These are phyloP conservation scores for Sphaerulina musiva DNA, from an alignment of 2,329 filamentous ascomycete species.

Conservation along the genomic window DNA sequence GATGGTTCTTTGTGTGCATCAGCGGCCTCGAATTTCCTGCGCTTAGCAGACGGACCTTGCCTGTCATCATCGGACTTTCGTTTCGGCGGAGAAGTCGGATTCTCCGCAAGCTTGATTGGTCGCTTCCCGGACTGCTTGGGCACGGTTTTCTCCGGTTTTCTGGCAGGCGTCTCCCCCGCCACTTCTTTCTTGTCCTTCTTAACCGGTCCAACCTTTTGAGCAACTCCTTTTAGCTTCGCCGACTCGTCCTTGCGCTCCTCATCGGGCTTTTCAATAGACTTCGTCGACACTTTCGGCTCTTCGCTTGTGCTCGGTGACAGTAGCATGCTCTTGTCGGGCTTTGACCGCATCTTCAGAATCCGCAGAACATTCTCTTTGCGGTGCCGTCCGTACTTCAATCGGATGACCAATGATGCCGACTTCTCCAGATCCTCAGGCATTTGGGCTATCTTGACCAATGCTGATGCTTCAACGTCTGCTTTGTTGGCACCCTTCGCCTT, in stretches of 20 bases:
- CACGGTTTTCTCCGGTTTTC: background rate
- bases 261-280: constrained; percentile 12
- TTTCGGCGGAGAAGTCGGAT: constrained; percentile 8
- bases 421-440: constrained; percentile 9
- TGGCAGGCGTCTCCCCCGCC: constrained; percentile 8
- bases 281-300: constrained; percentile 8
- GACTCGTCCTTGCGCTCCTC: constrained; percentile 15
- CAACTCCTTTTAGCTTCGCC: constrained; percentile 27
- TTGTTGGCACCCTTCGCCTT: constrained; percentile 12
- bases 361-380: constrained; percentile 23
- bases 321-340: constrained; percentile 18
- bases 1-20: constrained; percentile 23
- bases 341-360: constrained; percentile 28
- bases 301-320: constrained; percentile 6
- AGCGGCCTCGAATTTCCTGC: constrained; percentile 21
- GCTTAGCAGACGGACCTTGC: constrained; percentile 22
- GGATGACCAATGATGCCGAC: constrained; percentile 20
- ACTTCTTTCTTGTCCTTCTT: constrained; percentile 16
- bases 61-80: constrained; percentile 11
- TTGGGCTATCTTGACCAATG: constrained; percentile 14
- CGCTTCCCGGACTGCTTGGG: constrained; percentile 10
- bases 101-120: constrained; percentile 8
- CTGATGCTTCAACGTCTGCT: constrained; percentile 8
- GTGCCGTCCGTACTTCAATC: constrained; percentile 28
- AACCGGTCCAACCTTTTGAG: constrained; percentile 26